Base-by-base conservation (phyloP, 306 rosid species). In the Vigna mungo region DNA sequence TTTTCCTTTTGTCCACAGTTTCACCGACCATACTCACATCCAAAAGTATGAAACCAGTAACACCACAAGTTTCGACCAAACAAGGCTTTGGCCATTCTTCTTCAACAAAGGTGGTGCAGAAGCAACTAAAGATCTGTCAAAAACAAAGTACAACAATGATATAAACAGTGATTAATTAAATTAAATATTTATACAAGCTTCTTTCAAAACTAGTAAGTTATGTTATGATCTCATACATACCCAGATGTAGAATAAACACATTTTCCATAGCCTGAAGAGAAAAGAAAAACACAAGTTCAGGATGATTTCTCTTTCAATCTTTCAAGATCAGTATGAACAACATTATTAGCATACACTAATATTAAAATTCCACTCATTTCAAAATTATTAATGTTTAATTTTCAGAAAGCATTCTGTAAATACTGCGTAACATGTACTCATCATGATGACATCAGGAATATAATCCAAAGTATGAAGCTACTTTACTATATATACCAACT, bases 241-340 rank as follows among this genome's bases (percentile, higher is more conserved):
- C 96, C 92, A 34, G 97, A 70, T 46, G 90, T 68, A 12, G 82
- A 27, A 75, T 78, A 95, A 72, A 4, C 27, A 72, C 98, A 95
- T 78, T 92, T 88, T 72, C 85, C 98, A 64, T 95, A 85, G 81
- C 97, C 98, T 95, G 91, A 18, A 78, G 65, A 53, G 39, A 36
- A 78, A 58, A 62, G 18, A 58, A 20, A 67, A 58, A 52, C 5
- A 46, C 0, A 23, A 74, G 18, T 67, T 84, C 77, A 86, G 72
- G 34, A 15, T 36, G 18, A 73, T 52, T 16, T 54, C 14, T 2
- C 18, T 74, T 13, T 25, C 21, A 73, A 71, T 2, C 18, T 74
- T 13, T 25, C 21, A 73, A 71, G 61, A 47, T 32, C 20, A 27
- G 36, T 10, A 67, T 51, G 71, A 27, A 51, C 3, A 48, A 12